These are phyloP conservation scores for Panicum virgatum DNA, from an alignment of 202 grass and related monocot species.

Conservation along the genomic window DNA sequence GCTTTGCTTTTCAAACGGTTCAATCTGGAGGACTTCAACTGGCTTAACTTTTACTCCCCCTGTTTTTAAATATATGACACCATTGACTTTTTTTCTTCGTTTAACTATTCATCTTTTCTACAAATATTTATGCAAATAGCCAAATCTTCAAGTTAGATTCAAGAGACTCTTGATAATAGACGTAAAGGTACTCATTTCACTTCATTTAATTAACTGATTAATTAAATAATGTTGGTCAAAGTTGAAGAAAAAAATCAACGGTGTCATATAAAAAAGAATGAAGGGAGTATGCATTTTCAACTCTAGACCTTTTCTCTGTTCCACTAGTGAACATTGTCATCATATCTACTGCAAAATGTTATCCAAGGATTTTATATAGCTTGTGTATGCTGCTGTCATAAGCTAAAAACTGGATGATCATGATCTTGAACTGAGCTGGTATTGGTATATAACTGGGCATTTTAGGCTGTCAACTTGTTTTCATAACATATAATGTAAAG, in stretches of 20 bases:
- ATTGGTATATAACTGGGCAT: neutral
- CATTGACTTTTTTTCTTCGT: too few species aligned
- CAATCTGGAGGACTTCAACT: neutral
- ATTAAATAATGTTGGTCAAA: too few species aligned
- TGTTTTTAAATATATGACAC: too few species aligned
- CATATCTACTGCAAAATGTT: neutral
- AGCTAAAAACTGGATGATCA: neutral
- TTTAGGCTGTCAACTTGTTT: neutral
- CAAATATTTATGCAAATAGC: too few species aligned
- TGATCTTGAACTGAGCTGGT: neutral
- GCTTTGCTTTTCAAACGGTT: neutral
- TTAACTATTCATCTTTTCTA: too few species aligned
- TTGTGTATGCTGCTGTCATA: neutral
- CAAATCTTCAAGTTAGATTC: too few species aligned
- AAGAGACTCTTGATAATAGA: too few species aligned
- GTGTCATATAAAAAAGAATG: too few species aligned
- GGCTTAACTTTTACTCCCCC: neutral
- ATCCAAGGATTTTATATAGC: neutral
- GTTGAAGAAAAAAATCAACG: too few species aligned
- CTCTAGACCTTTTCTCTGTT: neutral
- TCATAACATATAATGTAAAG: neutral
- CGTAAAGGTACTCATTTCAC: too few species aligned
- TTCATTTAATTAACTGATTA: too few species aligned
- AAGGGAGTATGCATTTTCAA: conserved; percentile 24
- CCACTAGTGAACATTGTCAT: neutral